These are phyloP conservation scores for Saccharomyces pastorianus DNA, from an alignment of 1,139 yeast genomes.

Conservation along the genomic window DNA sequence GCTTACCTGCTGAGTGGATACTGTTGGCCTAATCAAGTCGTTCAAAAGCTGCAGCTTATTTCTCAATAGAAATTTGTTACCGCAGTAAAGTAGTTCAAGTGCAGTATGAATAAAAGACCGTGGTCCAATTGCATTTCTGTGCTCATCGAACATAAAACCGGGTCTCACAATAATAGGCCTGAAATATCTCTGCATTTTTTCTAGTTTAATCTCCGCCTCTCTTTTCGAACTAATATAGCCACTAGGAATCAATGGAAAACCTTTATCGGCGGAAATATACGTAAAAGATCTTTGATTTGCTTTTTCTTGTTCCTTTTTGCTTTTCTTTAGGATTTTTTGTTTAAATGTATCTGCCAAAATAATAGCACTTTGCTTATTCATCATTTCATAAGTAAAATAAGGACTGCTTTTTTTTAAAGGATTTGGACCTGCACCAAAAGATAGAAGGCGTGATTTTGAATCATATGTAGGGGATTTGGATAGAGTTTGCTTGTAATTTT, in stretches of 20 bases:
- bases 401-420: conserved; percentile 45
- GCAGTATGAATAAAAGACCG: conserved; percentile 32
- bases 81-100: conserved; percentile 36
- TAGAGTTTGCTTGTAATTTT: conserved; percentile 46
- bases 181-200: conserved; percentile 35
- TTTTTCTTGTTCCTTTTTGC: neutral
- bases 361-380: conserved; percentile 67
- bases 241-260: conserved; percentile 56
- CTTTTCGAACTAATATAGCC: conserved; percentile 71
- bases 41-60: conserved; percentile 34
- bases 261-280: conserved; percentile 73
- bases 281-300: conserved; percentile 45
- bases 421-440: conserved; percentile 25
- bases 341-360: conserved; percentile 51
- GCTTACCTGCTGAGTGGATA: conserved; percentile 66
- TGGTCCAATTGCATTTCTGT: conserved; percentile 29
- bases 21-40: conserved; percentile 50
- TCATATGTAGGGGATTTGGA: neutral
- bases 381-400: conserved; percentile 46
- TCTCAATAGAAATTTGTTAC: conserved; percentile 36
- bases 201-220: conserved; percentile 55
- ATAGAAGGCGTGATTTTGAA: neutral
- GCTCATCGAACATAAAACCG: conserved; percentile 69
- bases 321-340: conserved; percentile 14
- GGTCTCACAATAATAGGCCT: conserved; percentile 67